These are phyloP conservation scores for Penicillium dipodomyicola DNA, from an alignment of 495 filamentous ascomycete species.

Conservation along the genomic window DNA sequence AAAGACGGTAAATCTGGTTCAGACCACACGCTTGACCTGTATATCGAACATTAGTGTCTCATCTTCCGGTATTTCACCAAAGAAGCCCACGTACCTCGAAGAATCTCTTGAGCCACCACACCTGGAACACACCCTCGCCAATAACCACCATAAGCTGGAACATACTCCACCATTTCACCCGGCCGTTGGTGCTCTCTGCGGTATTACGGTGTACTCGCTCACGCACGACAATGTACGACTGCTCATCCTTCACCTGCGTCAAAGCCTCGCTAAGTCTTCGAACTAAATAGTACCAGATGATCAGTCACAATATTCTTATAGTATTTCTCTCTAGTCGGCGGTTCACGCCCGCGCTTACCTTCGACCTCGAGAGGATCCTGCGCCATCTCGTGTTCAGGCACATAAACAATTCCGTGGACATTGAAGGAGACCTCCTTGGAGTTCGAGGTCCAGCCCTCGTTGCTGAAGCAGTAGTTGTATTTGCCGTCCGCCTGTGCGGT, in stretches of 20 bases:
- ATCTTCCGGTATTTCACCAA: not conserved
- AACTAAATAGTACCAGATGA: conserved; percentile 50
- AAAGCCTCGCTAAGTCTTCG: conserved; percentile 81
- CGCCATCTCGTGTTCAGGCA: conserved; percentile 78
- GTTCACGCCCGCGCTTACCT: conserved; percentile 47
- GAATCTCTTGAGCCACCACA: conserved; percentile 98
- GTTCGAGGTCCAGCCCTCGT: conserved; percentile 88
- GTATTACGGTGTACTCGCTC: conserved; percentile 97
- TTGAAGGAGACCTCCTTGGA: conserved; percentile 99
- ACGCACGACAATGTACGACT: conserved; percentile 92
- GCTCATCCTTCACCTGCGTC: conserved; percentile 92
- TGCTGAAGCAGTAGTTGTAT: conserved; percentile 97
- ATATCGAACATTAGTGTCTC: conserved; percentile 1
- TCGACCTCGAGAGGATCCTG: conserved; percentile 89
- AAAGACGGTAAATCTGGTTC: conserved; percentile 17
- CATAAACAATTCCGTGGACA: conserved; percentile 97
- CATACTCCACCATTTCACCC: conserved; percentile 99
- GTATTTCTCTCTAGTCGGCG: too few relatives aligned
- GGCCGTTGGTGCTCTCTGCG: conserved; percentile 93
- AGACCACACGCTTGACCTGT: conserved; percentile 48
- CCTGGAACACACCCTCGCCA: conserved; percentile 94
- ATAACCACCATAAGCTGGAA: conserved; percentile 90
- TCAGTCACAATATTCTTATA: conserved; percentile 10
- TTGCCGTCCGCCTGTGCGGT: conserved; percentile 80
- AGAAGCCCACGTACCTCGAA: conserved; percentile 70